phyloP scores from a whole-genome alignment of 805 yeast species.

The Geotrichum ghanense region DNA sequence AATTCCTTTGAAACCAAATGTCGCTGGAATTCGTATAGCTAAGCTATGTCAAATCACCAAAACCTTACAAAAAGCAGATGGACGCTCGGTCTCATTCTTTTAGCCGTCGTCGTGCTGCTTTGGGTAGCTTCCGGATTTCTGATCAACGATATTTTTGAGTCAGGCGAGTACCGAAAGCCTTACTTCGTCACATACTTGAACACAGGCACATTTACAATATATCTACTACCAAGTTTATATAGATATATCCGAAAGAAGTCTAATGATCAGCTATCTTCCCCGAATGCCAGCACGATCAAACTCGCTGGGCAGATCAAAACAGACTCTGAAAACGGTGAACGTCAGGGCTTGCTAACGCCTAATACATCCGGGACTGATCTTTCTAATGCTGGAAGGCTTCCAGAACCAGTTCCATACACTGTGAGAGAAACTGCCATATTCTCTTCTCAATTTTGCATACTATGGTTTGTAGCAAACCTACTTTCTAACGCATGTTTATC shows the following conservation, averaged over 20 bases:
- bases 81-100: conserved; percentile 66
- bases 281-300: conserved; percentile 7
- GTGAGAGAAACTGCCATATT: conserved; percentile 55
- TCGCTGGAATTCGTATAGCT: too few species aligned
- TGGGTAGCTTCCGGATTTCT: conserved; percentile 91
- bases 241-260: not conserved
- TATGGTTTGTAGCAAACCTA: conserved; percentile 88
- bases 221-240: conserved; percentile 33
- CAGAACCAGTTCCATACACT: conserved; percentile 16
- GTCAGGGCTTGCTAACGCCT: not conserved
- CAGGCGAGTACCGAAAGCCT: conserved; percentile 69
- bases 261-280: not conserved
- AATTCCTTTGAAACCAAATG: too few species aligned
- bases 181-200: conserved; percentile 86
- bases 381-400: not conserved
- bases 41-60: too few species aligned
- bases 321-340: not conserved
- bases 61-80: too few species aligned
- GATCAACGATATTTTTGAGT: conserved; percentile 61
- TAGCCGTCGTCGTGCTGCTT: conserved; percentile 63
- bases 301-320: not conserved
- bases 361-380: not conserved
- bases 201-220: conserved; percentile 73
- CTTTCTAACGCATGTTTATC: conserved; percentile 79
- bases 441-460: conserved; percentile 68